Conservation (phyloP, 1,139 yeast species). For the Pneumocystis murina region DNA sequence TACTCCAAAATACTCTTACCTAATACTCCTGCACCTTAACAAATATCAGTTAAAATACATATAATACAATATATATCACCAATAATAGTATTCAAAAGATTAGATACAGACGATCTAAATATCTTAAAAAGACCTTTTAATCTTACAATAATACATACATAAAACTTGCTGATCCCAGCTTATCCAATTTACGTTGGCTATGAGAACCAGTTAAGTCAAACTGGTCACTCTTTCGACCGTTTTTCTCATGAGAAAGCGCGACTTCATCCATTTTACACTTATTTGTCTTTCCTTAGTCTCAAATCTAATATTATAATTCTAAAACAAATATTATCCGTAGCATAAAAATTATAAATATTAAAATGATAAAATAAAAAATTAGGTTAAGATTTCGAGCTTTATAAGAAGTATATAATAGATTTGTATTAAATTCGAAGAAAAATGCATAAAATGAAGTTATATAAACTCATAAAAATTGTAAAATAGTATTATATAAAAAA, state of each 20-base stretch:
- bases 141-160: neutral
- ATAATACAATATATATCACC: neutral
- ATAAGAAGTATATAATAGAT: no score
- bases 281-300: neutral
- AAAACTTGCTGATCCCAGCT: neutral
- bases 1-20: neutral
- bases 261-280: neutral
- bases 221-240: no score
- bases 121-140: neutral
- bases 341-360: no score
- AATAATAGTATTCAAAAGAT: neutral
- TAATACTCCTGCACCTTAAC: neutral
- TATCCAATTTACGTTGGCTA: no score
- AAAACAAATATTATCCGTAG: no score
- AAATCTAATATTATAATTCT: no score
- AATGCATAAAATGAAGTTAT: no score
- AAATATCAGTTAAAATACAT: neutral
- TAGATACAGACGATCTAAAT: neutral
- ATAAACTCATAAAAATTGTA: neutral
- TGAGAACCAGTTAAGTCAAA: no score
- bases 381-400: neutral
- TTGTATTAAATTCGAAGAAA: no score
- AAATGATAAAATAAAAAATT: no score
- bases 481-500: neutral
- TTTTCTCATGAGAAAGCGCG: no score